A percentile compares a stretch with the other conserved stretches of the same genome.
Evolutionary conservation across 2,329 filamentous ascomycete genomes (phyloP).

Genomic region (Nemania sp.): DNA sequence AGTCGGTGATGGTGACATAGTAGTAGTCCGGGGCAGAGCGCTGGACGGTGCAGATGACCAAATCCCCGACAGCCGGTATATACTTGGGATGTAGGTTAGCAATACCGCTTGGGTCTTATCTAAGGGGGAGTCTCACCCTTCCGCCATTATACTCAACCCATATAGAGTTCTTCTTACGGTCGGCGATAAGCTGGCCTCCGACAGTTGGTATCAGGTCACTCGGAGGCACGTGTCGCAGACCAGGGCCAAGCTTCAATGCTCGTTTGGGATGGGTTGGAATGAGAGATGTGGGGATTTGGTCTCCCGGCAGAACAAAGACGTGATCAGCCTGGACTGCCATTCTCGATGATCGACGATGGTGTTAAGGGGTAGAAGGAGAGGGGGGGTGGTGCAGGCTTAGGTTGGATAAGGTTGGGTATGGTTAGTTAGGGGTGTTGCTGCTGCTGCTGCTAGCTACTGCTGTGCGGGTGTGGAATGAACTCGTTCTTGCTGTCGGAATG

Average conservation of each 20-base stretch:
- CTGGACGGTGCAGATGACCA: constrained; percentile 88
- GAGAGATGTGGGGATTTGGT: constrained; percentile 72
- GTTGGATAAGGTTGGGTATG: background rate
- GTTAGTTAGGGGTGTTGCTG: constrained; percentile 21
- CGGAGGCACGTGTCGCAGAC: constrained; percentile 84
- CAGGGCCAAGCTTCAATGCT: constrained; percentile 84
- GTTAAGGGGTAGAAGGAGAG: background rate
- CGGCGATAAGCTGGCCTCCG: constrained; percentile 74
- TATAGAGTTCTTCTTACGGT: constrained; percentile 79
- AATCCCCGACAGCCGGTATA: constrained; percentile 80
- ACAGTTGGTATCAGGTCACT: constrained; percentile 76
- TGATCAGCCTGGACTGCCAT: constrained; percentile 66
- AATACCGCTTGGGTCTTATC: background rate
- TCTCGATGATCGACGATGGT: background rate
- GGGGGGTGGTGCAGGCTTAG: background rate
- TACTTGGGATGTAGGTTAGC: constrained; percentile 69
- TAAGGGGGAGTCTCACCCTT: constrained; percentile 63
- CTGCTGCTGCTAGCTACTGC: no score
- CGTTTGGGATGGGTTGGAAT: constrained; percentile 77
- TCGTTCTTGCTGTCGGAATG: background rate
- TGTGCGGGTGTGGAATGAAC: constrained; percentile 21
- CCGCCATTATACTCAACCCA: constrained; percentile 80
- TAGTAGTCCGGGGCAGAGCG: constrained; percentile 81
- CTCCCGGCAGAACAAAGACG: constrained; percentile 84
- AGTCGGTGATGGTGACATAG: constrained; percentile 79